phyloP scores from a whole-genome alignment of 2,329 filamentous ascomycete genomes.

The Pyricularia grisea region DNA sequence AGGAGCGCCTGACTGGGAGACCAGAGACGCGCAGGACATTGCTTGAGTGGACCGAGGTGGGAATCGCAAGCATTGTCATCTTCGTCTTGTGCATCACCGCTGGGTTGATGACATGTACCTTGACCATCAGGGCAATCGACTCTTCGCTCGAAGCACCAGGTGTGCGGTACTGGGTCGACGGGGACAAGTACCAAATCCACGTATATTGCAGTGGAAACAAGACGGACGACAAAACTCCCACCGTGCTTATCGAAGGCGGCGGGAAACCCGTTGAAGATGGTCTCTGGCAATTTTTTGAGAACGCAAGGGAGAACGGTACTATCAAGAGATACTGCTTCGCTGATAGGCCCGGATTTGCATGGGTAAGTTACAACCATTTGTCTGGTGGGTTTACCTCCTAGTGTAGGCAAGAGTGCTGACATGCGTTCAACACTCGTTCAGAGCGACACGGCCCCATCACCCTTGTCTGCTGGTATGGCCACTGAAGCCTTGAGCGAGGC shows the following conservation, averaged over 20 bases:
- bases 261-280: constrained; percentile 70
- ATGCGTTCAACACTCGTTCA: constrained; percentile 9
- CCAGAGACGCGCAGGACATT: constrained; percentile 76
- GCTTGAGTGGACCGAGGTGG: constrained; percentile 73
- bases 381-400: not conserved
- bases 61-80: constrained; percentile 65
- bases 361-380: constrained; percentile 31
- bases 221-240: constrained; percentile 54
- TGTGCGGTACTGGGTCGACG: constrained; percentile 70
- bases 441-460: constrained; percentile 85
- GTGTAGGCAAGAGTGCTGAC: not conserved
- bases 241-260: constrained; percentile 77
- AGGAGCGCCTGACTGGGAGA: constrained; percentile 83
- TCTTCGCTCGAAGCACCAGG: constrained; percentile 65
- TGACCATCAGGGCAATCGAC: constrained; percentile 74
- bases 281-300: constrained; percentile 71
- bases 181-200: constrained; percentile 77
- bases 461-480: constrained; percentile 88
- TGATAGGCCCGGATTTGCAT: constrained; percentile 82
- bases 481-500: constrained; percentile 83
- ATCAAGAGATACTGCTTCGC: constrained; percentile 91
- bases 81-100: constrained; percentile 57
- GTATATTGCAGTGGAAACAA: constrained; percentile 74
- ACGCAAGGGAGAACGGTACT: constrained; percentile 66
- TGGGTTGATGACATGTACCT: constrained; percentile 67